Conservation (phyloP, 345 rosid genomes). For the Eutrema japonicum region DNA sequence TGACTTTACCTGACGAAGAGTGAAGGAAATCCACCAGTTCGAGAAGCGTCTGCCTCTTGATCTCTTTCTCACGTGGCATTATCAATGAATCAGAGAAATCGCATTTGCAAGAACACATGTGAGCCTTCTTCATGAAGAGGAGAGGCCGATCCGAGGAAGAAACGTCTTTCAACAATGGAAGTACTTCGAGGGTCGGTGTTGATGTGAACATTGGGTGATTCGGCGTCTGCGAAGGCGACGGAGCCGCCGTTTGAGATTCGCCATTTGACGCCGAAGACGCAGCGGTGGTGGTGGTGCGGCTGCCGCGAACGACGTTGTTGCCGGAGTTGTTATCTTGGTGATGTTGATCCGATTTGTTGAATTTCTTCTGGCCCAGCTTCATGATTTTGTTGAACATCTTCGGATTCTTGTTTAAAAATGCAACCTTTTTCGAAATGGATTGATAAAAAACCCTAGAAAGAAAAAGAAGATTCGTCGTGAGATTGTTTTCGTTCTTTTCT, state of each 20-base stretch:
- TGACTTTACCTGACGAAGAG: conserved; percentile 46
- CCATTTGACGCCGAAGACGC: conserved; percentile 12
- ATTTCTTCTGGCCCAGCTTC: conserved; percentile 45
- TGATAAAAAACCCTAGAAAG: conserved; percentile 29
- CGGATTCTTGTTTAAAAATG: conserved; percentile 23
- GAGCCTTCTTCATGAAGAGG: conserved; percentile 48
- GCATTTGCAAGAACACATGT: conserved; percentile 48
- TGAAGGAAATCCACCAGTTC: conserved; percentile 48
- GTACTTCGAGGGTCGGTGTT: conserved; percentile 44
- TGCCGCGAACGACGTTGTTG: conserved; percentile 39
- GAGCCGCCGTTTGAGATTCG: conserved; percentile 39
- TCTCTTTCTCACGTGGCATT: conserved; percentile 52
- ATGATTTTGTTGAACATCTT: conserved; percentile 50
- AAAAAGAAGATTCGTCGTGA: conserved; percentile 7
- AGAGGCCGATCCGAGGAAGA: conserved; percentile 49
- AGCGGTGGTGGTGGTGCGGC: conserved; percentile 27
- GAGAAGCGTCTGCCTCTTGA: conserved; percentile 48
- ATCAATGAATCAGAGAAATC: conserved; percentile 47
- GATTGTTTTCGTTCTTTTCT: background rate
- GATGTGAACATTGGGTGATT: conserved; percentile 39
- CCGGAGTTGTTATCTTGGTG: conserved; percentile 39
- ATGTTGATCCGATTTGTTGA: conserved; percentile 50
- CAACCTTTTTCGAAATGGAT: conserved; percentile 13
- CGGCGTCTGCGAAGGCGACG: conserved; percentile 33
- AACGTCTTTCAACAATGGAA: conserved; percentile 47